Percentiles rank a stretch among this genome's conserved stretches.
Conservation (phyloP, 352 stramenopile species). For the Phytophthora sansomeana region DNA sequence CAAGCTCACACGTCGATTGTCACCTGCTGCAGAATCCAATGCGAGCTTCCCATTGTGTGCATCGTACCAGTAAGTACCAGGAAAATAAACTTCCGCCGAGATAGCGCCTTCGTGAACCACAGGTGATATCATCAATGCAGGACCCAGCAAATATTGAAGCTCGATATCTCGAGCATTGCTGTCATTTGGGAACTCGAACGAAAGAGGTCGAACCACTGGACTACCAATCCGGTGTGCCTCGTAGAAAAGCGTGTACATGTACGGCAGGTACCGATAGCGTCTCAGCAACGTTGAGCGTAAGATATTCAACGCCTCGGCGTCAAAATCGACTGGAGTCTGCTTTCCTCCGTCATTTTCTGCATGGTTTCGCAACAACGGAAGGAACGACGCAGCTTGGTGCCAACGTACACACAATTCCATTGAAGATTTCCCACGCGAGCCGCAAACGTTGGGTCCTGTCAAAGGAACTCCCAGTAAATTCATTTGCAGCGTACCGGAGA, state of each 20-base stretch:
- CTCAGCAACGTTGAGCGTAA: slow-evolving; percentile 63
- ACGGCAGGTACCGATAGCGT: slow-evolving; percentile 82
- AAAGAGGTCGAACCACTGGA: slow-evolving; percentile 61
- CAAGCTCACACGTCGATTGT: slow-evolving; percentile 44
- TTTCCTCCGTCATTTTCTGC: slow-evolving; percentile 40
- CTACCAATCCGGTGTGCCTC: slow-evolving; percentile 52
- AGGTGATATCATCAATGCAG: slow-evolving; percentile 81
- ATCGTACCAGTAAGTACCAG: slow-evolving; percentile 77
- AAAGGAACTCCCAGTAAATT: slow-evolving; percentile 82
- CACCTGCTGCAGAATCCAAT: slow-evolving; percentile 9
- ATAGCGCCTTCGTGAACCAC: slow-evolving; percentile 75
- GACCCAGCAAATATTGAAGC: slow-evolving; percentile 76
- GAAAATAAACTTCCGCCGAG: slow-evolving; percentile 68
- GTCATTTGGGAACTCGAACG: slow-evolving; percentile 74
- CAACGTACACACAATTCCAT: slow-evolving; percentile 85
- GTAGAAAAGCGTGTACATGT: slow-evolving; percentile 88
- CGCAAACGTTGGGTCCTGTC: slow-evolving; percentile 74
- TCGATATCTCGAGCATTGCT: slow-evolving; percentile 49
- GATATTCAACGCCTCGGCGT: slow-evolving; percentile 69
- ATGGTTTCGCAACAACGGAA: slow-evolving; percentile 84
- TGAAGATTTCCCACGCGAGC: slow-evolving; percentile 49
- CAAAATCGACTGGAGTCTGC: slow-evolving; percentile 76
- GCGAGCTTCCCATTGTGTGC: slow-evolving; percentile 53
- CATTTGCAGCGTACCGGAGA: slow-evolving; percentile 78
- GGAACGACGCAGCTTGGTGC: slow-evolving; percentile 82